A percentile compares a stretch with the other conserved stretches of the same genome.
Evolutionary conservation across 176 grass and related monocot species (phyloP).

Genomic region (Oryza officinalis): DNA sequence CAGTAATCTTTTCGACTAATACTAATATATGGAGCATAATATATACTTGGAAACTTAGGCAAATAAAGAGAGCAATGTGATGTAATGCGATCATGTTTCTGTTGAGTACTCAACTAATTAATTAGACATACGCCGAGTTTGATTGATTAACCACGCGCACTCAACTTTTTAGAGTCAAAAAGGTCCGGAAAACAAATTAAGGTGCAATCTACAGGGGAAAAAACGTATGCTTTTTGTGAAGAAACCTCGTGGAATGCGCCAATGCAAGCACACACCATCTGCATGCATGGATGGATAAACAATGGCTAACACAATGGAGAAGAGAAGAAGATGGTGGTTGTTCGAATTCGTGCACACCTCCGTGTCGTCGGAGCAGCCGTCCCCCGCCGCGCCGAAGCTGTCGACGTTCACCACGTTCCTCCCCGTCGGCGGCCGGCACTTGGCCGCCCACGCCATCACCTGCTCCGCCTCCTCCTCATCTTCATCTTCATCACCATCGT

Average conservation of each 20-base stretch:
- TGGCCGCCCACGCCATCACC: not conserved
- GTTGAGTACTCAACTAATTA: not conserved
- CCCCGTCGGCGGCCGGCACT: not conserved
- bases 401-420: conserved; percentile 79
- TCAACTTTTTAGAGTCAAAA: conserved; percentile 9
- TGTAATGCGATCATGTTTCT: not conserved
- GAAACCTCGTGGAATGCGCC: not conserved
- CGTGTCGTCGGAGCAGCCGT: conserved; percentile 81
- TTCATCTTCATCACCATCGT: fast-evolving
- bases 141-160: not conserved
- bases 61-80: too few relatives aligned
- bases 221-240: conserved; percentile 5
- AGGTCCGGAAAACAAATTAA: not conserved
- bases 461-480: not conserved
- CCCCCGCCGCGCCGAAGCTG: conserved; percentile 67
- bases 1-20: too few relatives aligned
- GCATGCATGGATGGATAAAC: not conserved
- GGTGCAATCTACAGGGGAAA: not conserved
- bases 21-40: not conserved
- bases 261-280: not conserved
- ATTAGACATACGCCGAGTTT: not conserved
- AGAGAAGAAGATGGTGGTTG: too few relatives aligned
- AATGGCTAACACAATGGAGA: not conserved
- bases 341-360: conserved; percentile 42
- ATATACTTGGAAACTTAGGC: too few relatives aligned